Evolutionary conservation across 1,284 basidiomycete species (phyloP).

Genomic region (Fomitopsis schrenkii): DNA sequence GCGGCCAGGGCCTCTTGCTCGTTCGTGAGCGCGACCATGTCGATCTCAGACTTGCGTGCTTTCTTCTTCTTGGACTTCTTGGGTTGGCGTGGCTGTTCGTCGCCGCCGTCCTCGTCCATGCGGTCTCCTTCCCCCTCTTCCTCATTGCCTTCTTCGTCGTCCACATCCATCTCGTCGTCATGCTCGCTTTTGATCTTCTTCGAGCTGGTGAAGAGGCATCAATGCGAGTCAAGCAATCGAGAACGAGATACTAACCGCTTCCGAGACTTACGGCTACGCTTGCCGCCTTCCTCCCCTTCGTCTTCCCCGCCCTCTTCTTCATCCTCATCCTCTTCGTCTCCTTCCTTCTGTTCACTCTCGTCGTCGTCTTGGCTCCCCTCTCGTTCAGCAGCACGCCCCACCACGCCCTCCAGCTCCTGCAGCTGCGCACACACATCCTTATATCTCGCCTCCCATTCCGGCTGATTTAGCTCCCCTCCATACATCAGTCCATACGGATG

Average conservation of each 20-base stretch:
- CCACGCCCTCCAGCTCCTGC: slow-evolving; percentile 47
- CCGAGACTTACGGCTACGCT: slow-evolving; percentile 7
- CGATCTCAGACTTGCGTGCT: slow-evolving; percentile 65
- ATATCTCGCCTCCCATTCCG: slow-evolving; percentile 77
- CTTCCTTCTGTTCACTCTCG: slow-evolving; percentile 29
- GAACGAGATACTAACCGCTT: slow-evolving; percentile 1
- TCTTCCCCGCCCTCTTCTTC: slow-evolving; percentile 23
- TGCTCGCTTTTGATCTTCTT: slow-evolving; percentile 1
- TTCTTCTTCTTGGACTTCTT: slow-evolving; percentile 47
- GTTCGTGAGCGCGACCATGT: slow-evolving; percentile 57
- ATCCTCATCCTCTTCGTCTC: slow-evolving; percentile 23
- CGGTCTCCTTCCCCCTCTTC: slow-evolving; percentile 26
- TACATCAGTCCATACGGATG: slow-evolving; percentile 89
- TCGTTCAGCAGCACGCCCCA: slow-evolving; percentile 54
- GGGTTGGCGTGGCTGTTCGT: slow-evolving; percentile 26
- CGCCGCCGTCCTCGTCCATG: slow-evolving; percentile 35
- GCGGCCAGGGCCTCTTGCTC: slow-evolving; percentile 67
- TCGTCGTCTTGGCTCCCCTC: slow-evolving; percentile 38
- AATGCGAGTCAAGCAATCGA: background rate
- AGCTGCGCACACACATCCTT: slow-evolving; percentile 62
- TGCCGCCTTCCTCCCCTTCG: slow-evolving; percentile 26
- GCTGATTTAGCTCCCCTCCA: slow-evolving; percentile 76
- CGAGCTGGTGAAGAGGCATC: background rate
- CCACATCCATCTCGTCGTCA: slow-evolving; percentile 55
- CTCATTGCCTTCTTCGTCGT: slow-evolving; percentile 23